Conservation (phyloP, 371 early-diverging fungal genomes). For the Mucor racemosus region DNA sequence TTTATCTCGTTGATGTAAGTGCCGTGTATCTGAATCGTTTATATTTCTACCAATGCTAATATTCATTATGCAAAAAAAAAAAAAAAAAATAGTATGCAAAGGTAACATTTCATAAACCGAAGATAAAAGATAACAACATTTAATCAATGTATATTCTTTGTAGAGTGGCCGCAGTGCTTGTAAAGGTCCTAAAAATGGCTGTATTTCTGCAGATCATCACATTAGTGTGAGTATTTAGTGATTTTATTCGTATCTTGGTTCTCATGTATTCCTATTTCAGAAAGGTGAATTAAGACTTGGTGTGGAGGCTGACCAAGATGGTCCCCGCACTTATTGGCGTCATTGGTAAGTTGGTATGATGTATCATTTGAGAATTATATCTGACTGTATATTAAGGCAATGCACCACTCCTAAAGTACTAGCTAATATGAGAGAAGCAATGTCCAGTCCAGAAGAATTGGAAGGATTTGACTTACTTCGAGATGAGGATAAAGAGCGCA, state of each 20-base stretch:
- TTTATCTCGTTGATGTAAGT: not conserved
- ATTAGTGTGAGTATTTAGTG: not conserved
- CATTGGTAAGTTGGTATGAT: constrained; percentile 25
- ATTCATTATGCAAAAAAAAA: not conserved
- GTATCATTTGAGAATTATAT: not conserved
- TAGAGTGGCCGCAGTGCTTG: constrained; percentile 7
- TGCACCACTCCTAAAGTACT: constrained; percentile 32
- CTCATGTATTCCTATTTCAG: constrained; percentile 3
- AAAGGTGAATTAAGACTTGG: constrained; percentile 31
- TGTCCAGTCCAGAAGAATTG: constrained; percentile 16
- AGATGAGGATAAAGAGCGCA: constrained; percentile 26
- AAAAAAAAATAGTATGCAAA: not conserved
- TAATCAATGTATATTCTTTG: not conserved
- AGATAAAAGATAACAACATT: not conserved
- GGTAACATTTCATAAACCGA: not conserved
- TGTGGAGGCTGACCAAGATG: constrained; percentile 16
- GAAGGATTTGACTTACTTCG: constrained; percentile 22
- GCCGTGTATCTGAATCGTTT: too few species aligned
- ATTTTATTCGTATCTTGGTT: too few species aligned
- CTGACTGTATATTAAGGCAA: constrained; percentile 9
- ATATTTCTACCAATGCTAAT: not conserved
- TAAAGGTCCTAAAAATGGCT: not conserved
- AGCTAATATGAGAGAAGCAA: constrained; percentile 19
- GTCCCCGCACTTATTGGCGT: constrained; percentile 17
- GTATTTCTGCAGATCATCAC: not conserved